Base-by-base conservation (phyloP, 2,329 filamentous ascomycete genomes). In the Cordyceps cateniannulata region DNA sequence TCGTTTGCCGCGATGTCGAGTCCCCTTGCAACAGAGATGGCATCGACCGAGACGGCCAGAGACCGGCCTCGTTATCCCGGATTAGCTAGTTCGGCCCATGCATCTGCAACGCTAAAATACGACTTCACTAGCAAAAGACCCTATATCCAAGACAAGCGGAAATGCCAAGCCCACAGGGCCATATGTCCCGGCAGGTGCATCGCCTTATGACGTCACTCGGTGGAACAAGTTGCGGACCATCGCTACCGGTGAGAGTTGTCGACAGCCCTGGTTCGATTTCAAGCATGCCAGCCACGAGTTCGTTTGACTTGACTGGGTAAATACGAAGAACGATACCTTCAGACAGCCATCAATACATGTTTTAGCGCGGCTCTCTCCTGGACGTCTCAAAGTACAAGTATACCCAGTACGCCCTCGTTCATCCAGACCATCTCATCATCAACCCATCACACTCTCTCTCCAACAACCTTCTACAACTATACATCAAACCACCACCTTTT, bases 121-220 rank as follows among this genome's bases (percentile, higher is more conserved):
- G 32, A 35, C 32, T 35, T n/a, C 32, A 9, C 40, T 42, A 18
- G 40, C 76, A 1, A 32, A 47, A 47, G 53, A 35, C n/a, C 16
- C 20, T 55, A 38, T 29, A 44, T 5, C 12, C 24, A 29, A 5
- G 18, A 20, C 12, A 55, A 32, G 16, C 9, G 38, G 24, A 29
- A 42, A 45, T 32, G 40, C 5, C 12, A 27, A 24, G 38, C 52
- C 52, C 52, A 38, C 24, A 54, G 1, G 16, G 24, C 38, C 22
- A 12, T 18, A 44, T 25, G 4, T 27, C 24, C 38, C 40, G 52
- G 38, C 52, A 38, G 38, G 18, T 45, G 29, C 38, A 29, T 54
- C 38, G 40, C 9, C 32, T 16, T 3, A 57, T 48, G 54, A 49
- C 54, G 29, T 57, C 29, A 24, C 29, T 57, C 25, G 29, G 54